Evolutionary conservation across 2,329 filamentous ascomycete species (phyloP).

Genomic region (Ustulina deusta): DNA sequence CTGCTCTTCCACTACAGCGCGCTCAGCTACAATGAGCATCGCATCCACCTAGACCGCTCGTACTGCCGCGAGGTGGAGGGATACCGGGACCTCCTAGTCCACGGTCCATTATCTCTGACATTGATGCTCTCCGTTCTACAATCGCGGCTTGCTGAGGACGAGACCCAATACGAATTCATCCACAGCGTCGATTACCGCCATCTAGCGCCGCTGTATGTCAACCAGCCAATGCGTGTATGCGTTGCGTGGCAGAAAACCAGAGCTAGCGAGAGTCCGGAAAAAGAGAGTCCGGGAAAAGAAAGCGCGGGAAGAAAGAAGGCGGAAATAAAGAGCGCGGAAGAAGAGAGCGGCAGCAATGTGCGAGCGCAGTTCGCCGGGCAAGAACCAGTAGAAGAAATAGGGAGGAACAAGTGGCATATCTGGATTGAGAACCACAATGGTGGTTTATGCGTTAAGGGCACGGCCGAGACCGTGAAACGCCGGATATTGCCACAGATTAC

Average conservation of each 20-base stretch:
- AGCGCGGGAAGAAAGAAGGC: conserved; percentile 52
- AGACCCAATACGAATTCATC: conserved; percentile 52
- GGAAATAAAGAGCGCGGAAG: no score
- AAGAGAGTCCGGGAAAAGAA: no score
- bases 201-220: conserved; percentile 81
- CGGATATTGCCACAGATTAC: no score
- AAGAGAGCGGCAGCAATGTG: no score
- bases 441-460: conserved; percentile 73
- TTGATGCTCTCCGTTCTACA: conserved; percentile 78
- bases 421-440: conserved; percentile 74
- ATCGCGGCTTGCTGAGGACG: conserved; percentile 56
- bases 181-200: conserved; percentile 80
- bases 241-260: conserved; percentile 60
- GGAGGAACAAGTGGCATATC: conserved; percentile 63
- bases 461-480: conserved; percentile 44
- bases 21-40: conserved; percentile 91
- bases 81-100: conserved; percentile 80
- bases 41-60: conserved; percentile 83
- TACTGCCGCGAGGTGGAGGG: conserved; percentile 80
- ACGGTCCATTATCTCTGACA: conserved; percentile 84
- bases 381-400: no score
- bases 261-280: conserved; percentile 32
- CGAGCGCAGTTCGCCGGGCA: no score
- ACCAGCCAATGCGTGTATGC: conserved; percentile 78
- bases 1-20: conserved; percentile 93